Conservation (phyloP, 495 filamentous ascomycete species). For the Articulospora tetracladia region DNA sequence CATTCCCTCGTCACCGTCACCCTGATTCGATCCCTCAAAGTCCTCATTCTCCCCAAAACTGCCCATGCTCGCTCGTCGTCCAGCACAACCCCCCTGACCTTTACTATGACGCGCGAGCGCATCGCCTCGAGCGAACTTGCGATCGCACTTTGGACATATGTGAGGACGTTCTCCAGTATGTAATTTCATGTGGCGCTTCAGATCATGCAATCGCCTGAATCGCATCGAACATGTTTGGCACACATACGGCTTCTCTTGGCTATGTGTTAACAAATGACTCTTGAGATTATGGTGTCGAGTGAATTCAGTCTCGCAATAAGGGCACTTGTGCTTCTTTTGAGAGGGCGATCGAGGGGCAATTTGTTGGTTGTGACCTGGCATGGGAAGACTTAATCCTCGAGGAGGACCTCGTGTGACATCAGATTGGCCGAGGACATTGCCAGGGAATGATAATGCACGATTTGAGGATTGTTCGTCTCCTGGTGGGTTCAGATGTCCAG, state of each 20-base stretch:
- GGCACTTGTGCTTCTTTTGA: constrained; percentile 90
- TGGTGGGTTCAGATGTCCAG: constrained; percentile 26
- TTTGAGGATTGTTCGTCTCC: constrained; percentile 31
- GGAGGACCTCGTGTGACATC: constrained; percentile 38
- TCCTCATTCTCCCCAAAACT: constrained; percentile 82
- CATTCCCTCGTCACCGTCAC: constrained; percentile 74
- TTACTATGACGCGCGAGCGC: constrained; percentile 93
- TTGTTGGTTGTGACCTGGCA: constrained; percentile 56
- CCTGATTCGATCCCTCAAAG: constrained; percentile 43
- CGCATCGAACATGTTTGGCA: constrained; percentile 85
- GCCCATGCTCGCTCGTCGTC: constrained; percentile 80
- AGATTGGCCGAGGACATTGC: constrained; percentile 19
- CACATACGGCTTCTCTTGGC: constrained; percentile 95
- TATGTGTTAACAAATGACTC: constrained; percentile 95
- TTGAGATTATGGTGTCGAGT: constrained; percentile 99
- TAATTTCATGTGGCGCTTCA: constrained; percentile 94
- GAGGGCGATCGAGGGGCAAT: constrained; percentile 64
- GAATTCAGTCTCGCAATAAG: constrained; percentile 93
- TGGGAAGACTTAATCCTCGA: constrained; percentile 74
- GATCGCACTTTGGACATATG: constrained; percentile 87
- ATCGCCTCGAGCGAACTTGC: constrained; percentile 93
- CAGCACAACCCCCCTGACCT: constrained; percentile 92
- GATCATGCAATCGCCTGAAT: constrained; percentile 88
- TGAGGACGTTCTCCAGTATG: constrained; percentile 96
- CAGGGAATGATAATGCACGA: constrained; percentile 29